Conservation (phyloP, 108 stramenopile species). For the Nannochloropsis salina region DNA sequence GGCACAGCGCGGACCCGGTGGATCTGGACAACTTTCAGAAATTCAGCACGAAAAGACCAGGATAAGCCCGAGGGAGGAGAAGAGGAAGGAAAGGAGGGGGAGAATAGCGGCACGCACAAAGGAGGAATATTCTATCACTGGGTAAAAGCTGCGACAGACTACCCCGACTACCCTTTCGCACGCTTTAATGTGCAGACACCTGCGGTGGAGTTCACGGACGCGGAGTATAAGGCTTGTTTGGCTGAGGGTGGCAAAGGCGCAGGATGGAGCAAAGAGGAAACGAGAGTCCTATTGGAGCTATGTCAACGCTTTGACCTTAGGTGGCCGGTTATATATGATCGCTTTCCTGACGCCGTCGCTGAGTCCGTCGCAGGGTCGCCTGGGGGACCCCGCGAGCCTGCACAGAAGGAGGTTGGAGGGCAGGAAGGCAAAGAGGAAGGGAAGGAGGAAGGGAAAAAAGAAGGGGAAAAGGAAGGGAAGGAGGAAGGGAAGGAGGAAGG, state of each 20-base stretch:
- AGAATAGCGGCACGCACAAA: background rate
- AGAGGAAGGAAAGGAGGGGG: conserved; percentile 22
- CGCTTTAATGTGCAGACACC: background rate
- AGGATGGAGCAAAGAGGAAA: background rate
- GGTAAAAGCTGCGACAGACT: conserved; percentile 12
- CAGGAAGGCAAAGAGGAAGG: background rate
- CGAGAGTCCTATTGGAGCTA: conserved; percentile 1
- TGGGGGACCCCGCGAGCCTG: no score
- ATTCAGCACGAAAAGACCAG: conserved; percentile 9
- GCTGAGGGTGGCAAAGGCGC: background rate
- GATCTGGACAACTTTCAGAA: background rate
- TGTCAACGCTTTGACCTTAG: background rate
- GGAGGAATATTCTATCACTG: background rate
- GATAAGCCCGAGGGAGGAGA: background rate
- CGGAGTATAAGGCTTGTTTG: background rate
- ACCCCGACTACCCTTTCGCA: background rate
- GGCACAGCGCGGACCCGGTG: background rate
- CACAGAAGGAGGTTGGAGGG: background rate
- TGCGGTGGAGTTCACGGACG: background rate
- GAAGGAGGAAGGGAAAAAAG: background rate
- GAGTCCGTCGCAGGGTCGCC: background rate
- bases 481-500: background rate
- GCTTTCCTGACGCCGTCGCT: background rate
- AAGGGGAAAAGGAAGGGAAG: background rate
- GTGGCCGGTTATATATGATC: background rate